Evolutionary conservation across 1,284 basidiomycete genomes (phyloP).

Genomic region (Leccinum pachyderme): DNA sequence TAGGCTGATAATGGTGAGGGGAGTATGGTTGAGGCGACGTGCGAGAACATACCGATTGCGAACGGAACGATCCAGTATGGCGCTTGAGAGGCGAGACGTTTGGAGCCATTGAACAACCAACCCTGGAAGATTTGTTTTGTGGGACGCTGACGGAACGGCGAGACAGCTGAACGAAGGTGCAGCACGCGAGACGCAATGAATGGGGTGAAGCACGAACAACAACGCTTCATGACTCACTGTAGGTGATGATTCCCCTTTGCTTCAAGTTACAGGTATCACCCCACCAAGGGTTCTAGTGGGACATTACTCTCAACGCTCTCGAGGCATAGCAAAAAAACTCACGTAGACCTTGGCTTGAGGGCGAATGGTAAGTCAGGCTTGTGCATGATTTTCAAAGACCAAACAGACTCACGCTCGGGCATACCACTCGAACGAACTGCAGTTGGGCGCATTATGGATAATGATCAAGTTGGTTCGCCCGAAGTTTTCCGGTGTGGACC

Average conservation of each 20-base stretch:
- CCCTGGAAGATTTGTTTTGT: constrained; percentile 68
- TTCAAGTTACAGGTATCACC: constrained; percentile 70
- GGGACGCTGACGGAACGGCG: constrained; percentile 77
- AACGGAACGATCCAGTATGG: constrained; percentile 83
- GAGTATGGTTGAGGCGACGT: not conserved
- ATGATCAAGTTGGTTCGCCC: constrained; percentile 10
- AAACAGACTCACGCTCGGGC: constrained; percentile 67
- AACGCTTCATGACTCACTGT: constrained; percentile 59
- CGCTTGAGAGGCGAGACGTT: constrained; percentile 48
- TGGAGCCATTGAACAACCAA: constrained; percentile 88
- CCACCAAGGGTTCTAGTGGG: constrained; percentile 88
- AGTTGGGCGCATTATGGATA: constrained; percentile 61
- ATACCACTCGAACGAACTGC: constrained; percentile 43
- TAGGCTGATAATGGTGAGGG: constrained; percentile 55
- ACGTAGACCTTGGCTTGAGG: constrained; percentile 63
- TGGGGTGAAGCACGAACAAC: not conserved
- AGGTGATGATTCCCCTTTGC: constrained; percentile 79
- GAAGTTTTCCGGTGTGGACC: constrained; percentile 33
- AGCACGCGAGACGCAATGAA: constrained; percentile 1
- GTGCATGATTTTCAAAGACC: not conserved
- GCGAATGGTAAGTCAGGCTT: constrained; percentile 9
- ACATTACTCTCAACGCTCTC: constrained; percentile 14
- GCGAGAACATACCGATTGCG: constrained; percentile 61
- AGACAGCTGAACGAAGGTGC: constrained; percentile 55
- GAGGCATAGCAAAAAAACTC: constrained; percentile 34